Conservation (phyloP, 2,329 filamentous ascomycete species). For the Fusarium oligoseptatum region DNA sequence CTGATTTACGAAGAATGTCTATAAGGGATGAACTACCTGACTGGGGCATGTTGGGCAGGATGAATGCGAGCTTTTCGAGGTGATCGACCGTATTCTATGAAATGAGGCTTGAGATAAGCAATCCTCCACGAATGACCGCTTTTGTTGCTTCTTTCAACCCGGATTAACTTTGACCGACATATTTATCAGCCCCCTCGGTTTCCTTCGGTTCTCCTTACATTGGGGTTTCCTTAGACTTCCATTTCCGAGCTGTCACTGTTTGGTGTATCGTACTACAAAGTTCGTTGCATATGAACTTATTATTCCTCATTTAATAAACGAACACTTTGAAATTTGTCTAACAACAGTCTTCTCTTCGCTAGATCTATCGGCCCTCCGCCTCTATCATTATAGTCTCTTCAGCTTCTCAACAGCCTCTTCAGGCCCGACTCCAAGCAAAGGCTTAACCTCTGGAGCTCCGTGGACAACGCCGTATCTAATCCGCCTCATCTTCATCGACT, state of each 20-base stretch:
- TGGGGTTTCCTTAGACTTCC: neutral
- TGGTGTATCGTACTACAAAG: neutral
- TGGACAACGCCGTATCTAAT: neutral
- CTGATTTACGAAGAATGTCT: neutral
- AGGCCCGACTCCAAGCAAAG: neutral
- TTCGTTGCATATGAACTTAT: neutral
- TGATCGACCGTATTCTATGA: neutral
- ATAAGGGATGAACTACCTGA: neutral
- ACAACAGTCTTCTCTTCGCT: neutral
- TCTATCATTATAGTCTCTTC: neutral
- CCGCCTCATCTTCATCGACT: neutral
- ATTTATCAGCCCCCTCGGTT: neutral
- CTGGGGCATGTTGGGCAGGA: neutral
- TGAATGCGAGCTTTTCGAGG: neutral
- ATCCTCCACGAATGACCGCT: neutral
- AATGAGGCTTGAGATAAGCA: neutral
- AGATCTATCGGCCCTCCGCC: neutral
- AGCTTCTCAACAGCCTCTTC: neutral
- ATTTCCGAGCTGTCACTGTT: neutral
- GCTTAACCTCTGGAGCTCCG: neutral
- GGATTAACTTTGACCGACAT: neutral
- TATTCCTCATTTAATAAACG: neutral
- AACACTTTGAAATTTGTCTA: neutral
- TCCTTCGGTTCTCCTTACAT: neutral
- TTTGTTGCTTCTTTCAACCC: neutral